Evolutionary conservation across 2,329 filamentous ascomycete genomes (phyloP).

Genomic region (Nectriaceae sp.): DNA sequence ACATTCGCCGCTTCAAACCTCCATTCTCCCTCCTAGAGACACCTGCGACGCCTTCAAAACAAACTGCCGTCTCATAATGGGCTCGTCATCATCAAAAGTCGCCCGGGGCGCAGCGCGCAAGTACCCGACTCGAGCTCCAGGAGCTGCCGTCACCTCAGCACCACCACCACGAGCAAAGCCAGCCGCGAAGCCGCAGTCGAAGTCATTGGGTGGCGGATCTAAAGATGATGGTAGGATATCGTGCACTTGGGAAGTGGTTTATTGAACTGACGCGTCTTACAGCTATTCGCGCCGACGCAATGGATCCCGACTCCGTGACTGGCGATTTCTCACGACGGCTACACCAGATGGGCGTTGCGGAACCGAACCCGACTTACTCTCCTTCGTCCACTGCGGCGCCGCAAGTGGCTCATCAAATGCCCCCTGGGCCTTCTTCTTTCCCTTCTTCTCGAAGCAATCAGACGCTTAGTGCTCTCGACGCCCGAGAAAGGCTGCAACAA

Average conservation of each 20-base stretch:
- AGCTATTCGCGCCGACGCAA: conserved; percentile 44
- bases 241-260: too few species aligned
- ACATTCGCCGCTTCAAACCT: too few species aligned
- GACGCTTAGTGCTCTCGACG: conserved; percentile 52
- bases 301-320: conserved; percentile 43
- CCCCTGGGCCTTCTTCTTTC: conserved; percentile 30
- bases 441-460: conserved; percentile 39
- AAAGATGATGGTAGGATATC: conserved; percentile 23
- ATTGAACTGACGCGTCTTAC: not conserved
- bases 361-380: conserved; percentile 56
- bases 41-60: too few species aligned
- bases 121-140: conserved; percentile 44
- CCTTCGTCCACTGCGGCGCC: conserved; percentile 48
- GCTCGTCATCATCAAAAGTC: conserved; percentile 49
- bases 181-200: conserved; percentile 9
- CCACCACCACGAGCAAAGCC: conserved; percentile 18
- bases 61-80: too few species aligned
- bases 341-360: conserved; percentile 55
- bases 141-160: conserved; percentile 21
- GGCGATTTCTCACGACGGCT: conserved; percentile 54
- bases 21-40: too few species aligned
- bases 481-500: conserved; percentile 46
- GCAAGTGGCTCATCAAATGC: conserved; percentile 18
- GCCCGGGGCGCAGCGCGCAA: conserved; percentile 42
- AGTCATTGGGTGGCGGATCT: conserved; percentile 11